Conservation (phyloP, 2,329 filamentous ascomycete genomes). For the Thielaviopsis ethacetica region DNA sequence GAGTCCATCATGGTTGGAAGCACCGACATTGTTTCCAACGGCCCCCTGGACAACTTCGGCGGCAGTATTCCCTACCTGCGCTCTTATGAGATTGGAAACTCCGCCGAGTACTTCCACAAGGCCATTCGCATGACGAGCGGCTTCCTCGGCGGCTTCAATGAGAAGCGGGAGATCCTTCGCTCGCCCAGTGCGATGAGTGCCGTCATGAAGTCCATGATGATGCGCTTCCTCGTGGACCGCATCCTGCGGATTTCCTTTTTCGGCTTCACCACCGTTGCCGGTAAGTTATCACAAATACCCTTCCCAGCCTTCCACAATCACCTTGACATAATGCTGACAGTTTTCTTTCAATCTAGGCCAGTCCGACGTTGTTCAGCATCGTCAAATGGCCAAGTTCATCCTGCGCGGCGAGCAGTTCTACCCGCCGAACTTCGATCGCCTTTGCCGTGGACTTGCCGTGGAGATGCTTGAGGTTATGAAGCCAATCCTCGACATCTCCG, state of each 20-base stretch:
- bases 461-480: conserved; percentile 3
- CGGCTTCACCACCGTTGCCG: neutral
- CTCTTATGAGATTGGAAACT: neutral
- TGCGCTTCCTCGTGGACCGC: conserved; percentile 6
- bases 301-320: neutral
- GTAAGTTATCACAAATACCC: neutral
- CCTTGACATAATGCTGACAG: neutral
- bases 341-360: neutral
- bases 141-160: neutral
- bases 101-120: conserved; percentile 7
- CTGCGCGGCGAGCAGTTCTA: neutral
- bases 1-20: conserved; percentile 1
- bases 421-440: neutral
- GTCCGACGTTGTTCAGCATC: neutral
- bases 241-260: conserved; percentile 5
- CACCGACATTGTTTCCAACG: neutral
- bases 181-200: neutral
- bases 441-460: neutral
- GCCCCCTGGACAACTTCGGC: neutral
- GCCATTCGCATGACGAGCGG: conserved; percentile 6
- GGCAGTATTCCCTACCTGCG: neutral
- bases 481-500: conserved; percentile 5
- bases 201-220: conserved; percentile 6
- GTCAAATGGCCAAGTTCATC: neutral
- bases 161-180: conserved; percentile 4